These are phyloP conservation scores for Platanthera guangdongensis DNA, from an alignment of 106 monocot genomes.

Conservation along the genomic window DNA sequence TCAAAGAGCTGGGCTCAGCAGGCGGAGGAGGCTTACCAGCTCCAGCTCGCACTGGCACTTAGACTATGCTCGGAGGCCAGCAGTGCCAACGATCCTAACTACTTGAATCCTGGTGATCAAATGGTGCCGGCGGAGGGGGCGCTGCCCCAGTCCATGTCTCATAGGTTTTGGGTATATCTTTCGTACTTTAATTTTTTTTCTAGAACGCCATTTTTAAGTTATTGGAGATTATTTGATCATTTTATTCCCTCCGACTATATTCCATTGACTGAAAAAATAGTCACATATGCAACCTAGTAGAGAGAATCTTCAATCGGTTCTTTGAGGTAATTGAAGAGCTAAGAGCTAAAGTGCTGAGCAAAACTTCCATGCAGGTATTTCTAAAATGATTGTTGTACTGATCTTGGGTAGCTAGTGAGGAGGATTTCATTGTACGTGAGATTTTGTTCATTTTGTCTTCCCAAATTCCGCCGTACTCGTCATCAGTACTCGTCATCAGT, in stretches of 20 bases:
- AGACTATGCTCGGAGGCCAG: constrained; percentile 73
- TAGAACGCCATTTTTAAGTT: not conserved
- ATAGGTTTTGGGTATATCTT: constrained; percentile 78
- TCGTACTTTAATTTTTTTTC: not conserved
- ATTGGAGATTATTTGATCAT: not conserved
- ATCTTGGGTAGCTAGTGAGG: not conserved
- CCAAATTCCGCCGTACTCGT: no score
- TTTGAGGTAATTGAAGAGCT: not conserved
- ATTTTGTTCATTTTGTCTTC: not conserved
- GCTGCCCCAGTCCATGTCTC: constrained; percentile 47
- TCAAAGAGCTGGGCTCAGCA: constrained; percentile 98
- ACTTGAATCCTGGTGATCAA: constrained; percentile 43
- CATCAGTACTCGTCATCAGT: no score
- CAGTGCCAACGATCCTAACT: constrained; percentile 56
- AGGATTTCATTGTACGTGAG: not conserved
- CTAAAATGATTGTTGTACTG: not conserved
- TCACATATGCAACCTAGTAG: not conserved
- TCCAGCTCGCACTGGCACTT: constrained; percentile 89
- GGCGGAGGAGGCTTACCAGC: constrained; percentile 94
- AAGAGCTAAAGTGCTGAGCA: not conserved
- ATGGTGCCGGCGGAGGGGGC: constrained; percentile 5
- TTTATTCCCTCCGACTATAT: not conserved
- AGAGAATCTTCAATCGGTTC: not conserved
- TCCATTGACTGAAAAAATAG: not conserved
- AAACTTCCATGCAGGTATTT: not conserved